Percentiles rank a stretch among this genome's conserved stretches.
Evolutionary conservation across 768 basidiomycete genomes (phyloP).

Genomic region (Amanita molliuscula): DNA sequence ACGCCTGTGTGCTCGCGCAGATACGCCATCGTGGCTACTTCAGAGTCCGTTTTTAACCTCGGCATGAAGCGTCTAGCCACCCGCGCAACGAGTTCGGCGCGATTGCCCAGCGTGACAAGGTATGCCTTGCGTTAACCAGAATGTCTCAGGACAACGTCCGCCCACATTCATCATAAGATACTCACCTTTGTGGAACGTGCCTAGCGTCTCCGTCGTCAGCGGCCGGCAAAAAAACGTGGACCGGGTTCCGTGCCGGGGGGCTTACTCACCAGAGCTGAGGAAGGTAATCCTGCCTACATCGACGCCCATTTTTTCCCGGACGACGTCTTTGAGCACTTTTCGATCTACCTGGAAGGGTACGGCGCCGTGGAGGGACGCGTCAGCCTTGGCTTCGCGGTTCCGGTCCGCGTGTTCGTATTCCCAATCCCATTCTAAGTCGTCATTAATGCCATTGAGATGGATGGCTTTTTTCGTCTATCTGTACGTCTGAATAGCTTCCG

Average conservation of each 20-base stretch:
- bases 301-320: slow-evolving; percentile 55
- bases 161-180: not conserved
- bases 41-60: slow-evolving; percentile 77
- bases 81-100: slow-evolving; percentile 59
- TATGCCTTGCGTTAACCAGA: slow-evolving; percentile 45
- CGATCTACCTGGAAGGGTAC: slow-evolving; percentile 71
- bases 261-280: slow-evolving; percentile 56
- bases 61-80: slow-evolving; percentile 84
- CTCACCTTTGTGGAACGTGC: slow-evolving; percentile 80
- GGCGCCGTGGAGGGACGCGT: slow-evolving; percentile 48
- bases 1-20: slow-evolving; percentile 59
- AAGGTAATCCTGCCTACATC: slow-evolving; percentile 66
- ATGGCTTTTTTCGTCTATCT: not conserved
- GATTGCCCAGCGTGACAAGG: slow-evolving; percentile 55
- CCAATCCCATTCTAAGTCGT: slow-evolving; percentile 57
- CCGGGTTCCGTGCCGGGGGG: not conserved
- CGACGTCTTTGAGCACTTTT: slow-evolving; percentile 64
- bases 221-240: not conserved
- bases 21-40: slow-evolving; percentile 79
- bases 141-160: slow-evolving; percentile 1
- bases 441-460: not conserved
- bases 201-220: slow-evolving; percentile 22
- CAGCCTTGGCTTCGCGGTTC: slow-evolving; percentile 50
- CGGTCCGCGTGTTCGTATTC: slow-evolving; percentile 63
- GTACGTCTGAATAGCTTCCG: not conserved